Base-by-base conservation (phyloP, 2,329 filamentous ascomycete species). In the Phyllachora maydis region DNA sequence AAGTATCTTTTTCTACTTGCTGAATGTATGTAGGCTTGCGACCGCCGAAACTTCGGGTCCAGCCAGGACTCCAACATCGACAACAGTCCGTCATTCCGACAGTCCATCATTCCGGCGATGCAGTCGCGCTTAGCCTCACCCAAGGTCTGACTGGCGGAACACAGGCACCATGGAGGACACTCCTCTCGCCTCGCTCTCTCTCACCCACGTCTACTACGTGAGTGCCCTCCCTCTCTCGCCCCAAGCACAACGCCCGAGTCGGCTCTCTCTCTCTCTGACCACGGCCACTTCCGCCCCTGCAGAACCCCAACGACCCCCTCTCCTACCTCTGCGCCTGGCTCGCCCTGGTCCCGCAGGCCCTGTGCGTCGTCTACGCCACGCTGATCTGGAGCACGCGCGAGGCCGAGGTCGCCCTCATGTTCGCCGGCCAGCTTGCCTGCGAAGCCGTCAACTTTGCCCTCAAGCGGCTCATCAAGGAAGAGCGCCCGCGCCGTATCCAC, bases 121-220 rank as follows among this genome's bases (percentile, higher is more conserved):
- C n/a, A n/a, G n/a, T n/a, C n/a, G n/a, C n/a, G n/a, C n/a, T n/a
- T n/a, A n/a, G n/a, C n/a, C n/a, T n/a, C n/a, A n/a, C n/a, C n/a
- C n/a, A n/a, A n/a, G n/a, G n/a, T n/a, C n/a, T n/a, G n/a, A n/a
- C n/a, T n/a, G n/a, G n/a, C n/a, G n/a, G n/a, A n/a, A n/a, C n/a
- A n/a, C n/a, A n/a, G n/a, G 22, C 16, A 28, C 23, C 18, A 54
- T 54, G 49, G 37, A 47, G 15, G 46, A 49, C n/a, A n/a, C 42
- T 18, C 69, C 77, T 19, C 57, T 95, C 27, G 81, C 83, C 24
- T 95, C 85, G 13, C 64, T 98, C 30, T 92, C 85, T 24, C 54
- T 98, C 35, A 95, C 88, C 8, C 85, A 95, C 53, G 83, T 95
- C 36, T 79, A 88, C 56, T 95, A 95, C 60, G 83, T 90, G 53